Base-by-base conservation (phyloP, 495 filamentous ascomycete genomes). In the Apodospora peruviana region DNA sequence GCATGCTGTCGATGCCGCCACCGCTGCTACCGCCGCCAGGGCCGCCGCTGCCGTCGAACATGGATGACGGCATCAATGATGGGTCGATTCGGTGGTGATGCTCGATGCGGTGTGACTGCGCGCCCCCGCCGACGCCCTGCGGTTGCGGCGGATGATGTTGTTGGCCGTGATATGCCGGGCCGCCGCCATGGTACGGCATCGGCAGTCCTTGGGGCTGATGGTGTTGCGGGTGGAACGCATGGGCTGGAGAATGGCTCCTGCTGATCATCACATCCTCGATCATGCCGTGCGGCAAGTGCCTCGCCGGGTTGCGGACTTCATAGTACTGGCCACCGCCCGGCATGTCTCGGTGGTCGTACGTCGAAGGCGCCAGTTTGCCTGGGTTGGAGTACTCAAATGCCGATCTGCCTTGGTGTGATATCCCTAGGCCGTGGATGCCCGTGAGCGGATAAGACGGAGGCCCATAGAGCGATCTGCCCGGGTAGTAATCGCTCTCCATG, bases 341-440 rank as follows among this genome's bases (percentile, higher is more conserved):
- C 64, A 70, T 51, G 71, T 78, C 50, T 47, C 66, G 50, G 61
- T 75, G 43, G 64, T 74, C 73, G 78, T 83, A 68, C 66, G 70
- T 66, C 21, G 70, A 56, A 4, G 84, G 78, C 40, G 80, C 55
- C 3, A 78, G 75, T 56, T 78, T 79, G 14, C 78, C 80, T 8
- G 84, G 81, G 57, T 86, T 82, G 42, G 67, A 76, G 47, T 74
- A 75, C 37, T 83, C 75, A 56, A 83, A 87, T 1, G 76, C 74
- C 2, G 84, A 85, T 43, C 62, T 65, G 44, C 77, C 72, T 14
- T 54, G 45, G 14, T 67, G 53, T 37, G 58, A 29, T 46, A 59
- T 51, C 32, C 61, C 35, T 61, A 73, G 58, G 45, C 48, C 53
- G 56, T 57, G 38, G 60, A 59, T 32, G 17, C 42, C 52, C 34